Evolutionary conservation across 345 rosid species (phyloP).

Genomic region (Arabis alpina): DNA sequence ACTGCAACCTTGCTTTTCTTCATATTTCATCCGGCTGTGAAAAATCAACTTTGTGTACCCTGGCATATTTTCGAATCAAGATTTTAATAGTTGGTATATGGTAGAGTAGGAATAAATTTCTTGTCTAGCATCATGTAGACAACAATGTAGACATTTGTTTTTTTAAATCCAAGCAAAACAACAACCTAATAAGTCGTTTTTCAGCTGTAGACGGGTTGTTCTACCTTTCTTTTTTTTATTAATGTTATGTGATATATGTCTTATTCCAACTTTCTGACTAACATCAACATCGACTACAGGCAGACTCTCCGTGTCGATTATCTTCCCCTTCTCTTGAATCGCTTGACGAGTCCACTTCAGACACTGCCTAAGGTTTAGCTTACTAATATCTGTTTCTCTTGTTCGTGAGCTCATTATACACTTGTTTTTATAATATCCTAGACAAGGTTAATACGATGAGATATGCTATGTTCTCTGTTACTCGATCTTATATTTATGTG

Average conservation of each 20-base stretch:
- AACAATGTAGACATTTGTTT: no score
- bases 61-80: no score
- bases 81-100: no score
- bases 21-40: constrained; percentile 23
- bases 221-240: background rate
- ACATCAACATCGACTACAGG: constrained; percentile 50
- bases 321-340: constrained; percentile 65
- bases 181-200: no score
- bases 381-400: constrained; percentile 7
- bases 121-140: no score
- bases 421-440: constrained; percentile 6
- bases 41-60: constrained; percentile 12
- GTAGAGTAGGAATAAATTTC: no score
- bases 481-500: constrained; percentile 20
- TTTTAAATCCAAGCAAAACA: no score
- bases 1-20: constrained; percentile 16
- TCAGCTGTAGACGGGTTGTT: no score
- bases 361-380: constrained; percentile 73
- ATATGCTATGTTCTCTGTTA: constrained; percentile 10
- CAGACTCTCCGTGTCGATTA: constrained; percentile 80
- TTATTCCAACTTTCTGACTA: constrained; percentile 21
- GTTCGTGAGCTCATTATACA: constrained; percentile 3
- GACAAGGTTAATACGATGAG: constrained; percentile 10
- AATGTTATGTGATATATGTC: constrained; percentile 14
- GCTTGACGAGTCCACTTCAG: constrained; percentile 80